phyloP scores from a whole-genome alignment of 257 asterid genomes.

The Solanum pennellii region DNA sequence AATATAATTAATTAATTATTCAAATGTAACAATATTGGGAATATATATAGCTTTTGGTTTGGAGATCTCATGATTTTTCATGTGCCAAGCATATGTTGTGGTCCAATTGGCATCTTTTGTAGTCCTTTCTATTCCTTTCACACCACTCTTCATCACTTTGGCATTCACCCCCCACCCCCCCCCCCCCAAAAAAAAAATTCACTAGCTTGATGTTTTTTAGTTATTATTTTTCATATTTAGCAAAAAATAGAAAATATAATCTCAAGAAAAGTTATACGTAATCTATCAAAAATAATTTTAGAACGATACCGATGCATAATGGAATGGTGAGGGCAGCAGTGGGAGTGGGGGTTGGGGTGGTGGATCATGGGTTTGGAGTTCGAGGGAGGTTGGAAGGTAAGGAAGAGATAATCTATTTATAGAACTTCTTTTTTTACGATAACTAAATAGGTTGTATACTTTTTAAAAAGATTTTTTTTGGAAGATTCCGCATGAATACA shows the following conservation, averaged over 20 bases:
- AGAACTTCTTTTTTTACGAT: background rate
- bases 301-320: background rate
- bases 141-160: background rate
- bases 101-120: slow-evolving; percentile 7
- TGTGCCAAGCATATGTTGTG: slow-evolving; percentile 21
- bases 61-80: slow-evolving; percentile 20
- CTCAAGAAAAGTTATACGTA: background rate
- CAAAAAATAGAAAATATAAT: background rate
- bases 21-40: background rate
- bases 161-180: background rate
- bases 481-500: background rate
- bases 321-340: background rate
- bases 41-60: background rate
- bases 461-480: background rate
- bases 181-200: too few species aligned
- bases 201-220: background rate
- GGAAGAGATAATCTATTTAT: background rate
- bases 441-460: background rate
- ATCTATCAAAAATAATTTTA: background rate
- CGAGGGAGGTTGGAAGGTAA: background rate
- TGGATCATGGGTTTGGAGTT: background rate
- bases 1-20: background rate
- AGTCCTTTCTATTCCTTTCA: background rate
- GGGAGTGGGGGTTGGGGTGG: background rate
- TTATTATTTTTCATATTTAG: background rate